Base-by-base conservation (phyloP, 1,139 yeast species). In the Hyphopichia buzzinii region DNA sequence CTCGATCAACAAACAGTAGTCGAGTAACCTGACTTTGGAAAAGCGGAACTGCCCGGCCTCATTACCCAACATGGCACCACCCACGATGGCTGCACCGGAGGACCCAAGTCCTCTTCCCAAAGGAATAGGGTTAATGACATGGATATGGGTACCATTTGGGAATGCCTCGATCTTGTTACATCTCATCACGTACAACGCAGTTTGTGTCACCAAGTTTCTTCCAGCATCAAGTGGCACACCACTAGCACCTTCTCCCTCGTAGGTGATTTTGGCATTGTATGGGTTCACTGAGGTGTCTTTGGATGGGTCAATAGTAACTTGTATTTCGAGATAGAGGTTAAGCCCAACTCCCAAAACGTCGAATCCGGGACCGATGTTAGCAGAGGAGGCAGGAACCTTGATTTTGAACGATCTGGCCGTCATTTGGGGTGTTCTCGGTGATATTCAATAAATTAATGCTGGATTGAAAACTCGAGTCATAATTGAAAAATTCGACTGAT, bases 41-140 rank as follows among this genome's bases (percentile, higher is more conserved):
- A 88, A 77, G 1, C 77, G 79, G 32, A 92, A 68, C 39, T 77
- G 72, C 17, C 94, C 97, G 19, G 89, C 71, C 49, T 83, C 92
- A 55, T 86, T 87, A 30, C 95, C 98, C 29, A 92, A 72, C 66
- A 89, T 72, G n/a, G 86, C 92, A 48, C 98, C 98, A 11, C 95
- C 97, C 17, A 92, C 97, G 26, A 92, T 96, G 27, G 98, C 98
- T 8, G 97, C 96, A 33, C 97, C 98, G n/a, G 95, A 85, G 1
- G 97, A 90, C 1, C 98, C 98, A 42, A 92, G 73, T 7, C 98
- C 98, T 58, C 98, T 81, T 22, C 98, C 97, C 44, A 92, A 71
- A 5, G 98, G 97, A 48, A 92, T 89, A 22, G 97, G 96, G 62
- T 92, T 92, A 42, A 68, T 72, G 39, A 92, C 94, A 43, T 79